Evolutionary conservation across 2,329 filamentous ascomycete species (phyloP).

Genomic region (Xylaria sp.): DNA sequence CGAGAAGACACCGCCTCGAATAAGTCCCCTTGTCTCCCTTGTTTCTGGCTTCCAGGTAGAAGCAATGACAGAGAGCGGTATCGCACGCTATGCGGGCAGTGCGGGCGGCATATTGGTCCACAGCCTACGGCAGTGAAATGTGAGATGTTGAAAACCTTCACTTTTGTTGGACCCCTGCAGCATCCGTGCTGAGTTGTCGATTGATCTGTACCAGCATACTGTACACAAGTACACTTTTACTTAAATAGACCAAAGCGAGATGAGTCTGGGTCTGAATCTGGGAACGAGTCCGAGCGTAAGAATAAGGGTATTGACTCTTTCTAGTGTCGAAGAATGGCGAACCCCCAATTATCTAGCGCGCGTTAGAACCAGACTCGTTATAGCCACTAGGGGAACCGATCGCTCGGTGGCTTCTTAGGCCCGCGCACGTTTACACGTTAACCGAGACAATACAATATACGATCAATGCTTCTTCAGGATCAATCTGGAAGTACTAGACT

Average conservation of each 20-base stretch:
- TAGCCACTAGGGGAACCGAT: not conserved
- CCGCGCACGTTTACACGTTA: not conserved
- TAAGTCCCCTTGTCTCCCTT: not conserved
- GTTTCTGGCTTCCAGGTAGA: not conserved
- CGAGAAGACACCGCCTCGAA: not conserved
- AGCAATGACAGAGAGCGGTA: not conserved
- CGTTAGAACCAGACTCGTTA: not conserved
- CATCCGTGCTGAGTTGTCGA: not conserved
- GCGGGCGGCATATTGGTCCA: too few species aligned
- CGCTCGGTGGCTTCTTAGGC: not conserved
- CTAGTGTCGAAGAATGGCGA: not conserved
- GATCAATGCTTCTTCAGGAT: slow-evolving; percentile 14
- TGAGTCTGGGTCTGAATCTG: too few species aligned
- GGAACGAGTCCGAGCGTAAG: too few species aligned
- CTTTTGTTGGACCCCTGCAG: not conserved
- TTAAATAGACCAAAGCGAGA: too few species aligned
- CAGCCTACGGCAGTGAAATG: not conserved
- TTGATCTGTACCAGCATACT: not conserved
- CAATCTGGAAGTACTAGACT: not conserved
- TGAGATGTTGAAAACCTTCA: not conserved
- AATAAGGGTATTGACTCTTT: too few species aligned
- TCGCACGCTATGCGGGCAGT: not conserved
- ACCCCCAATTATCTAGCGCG: not conserved
- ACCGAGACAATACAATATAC: not conserved
- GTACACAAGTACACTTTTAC: not conserved